Evolutionary conservation across 805 yeast species (phyloP).

Genomic region (Metschnikowia koreensis): DNA sequence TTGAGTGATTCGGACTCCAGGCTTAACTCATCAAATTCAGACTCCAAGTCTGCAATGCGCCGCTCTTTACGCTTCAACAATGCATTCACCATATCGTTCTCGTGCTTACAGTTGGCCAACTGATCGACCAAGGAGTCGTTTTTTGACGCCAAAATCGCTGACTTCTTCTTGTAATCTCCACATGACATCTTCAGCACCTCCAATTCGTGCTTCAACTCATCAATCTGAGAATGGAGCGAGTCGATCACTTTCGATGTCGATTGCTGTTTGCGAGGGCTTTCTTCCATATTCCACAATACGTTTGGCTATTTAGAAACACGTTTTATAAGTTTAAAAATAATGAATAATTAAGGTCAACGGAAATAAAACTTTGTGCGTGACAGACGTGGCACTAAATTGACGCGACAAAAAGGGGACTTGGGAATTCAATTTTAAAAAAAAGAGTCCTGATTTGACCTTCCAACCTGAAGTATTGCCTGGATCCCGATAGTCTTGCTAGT

Average conservation of each 20-base stretch:
- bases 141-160: constrained; percentile 45
- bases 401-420: not conserved
- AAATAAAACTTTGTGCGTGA: not conserved
- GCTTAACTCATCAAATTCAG: constrained; percentile 47
- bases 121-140: constrained; percentile 60
- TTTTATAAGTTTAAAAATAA: not conserved
- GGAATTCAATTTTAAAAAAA: not conserved
- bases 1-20: constrained; percentile 48
- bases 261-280: constrained; percentile 22
- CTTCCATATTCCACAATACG: constrained; percentile 14
- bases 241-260: constrained; percentile 48
- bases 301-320: not conserved
- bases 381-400: not conserved
- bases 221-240: constrained; percentile 47
- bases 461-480: not conserved
- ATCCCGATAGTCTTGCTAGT: not conserved
- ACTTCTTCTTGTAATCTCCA: constrained; percentile 52
- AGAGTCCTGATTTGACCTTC: constrained; percentile 12
- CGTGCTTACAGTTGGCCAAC: constrained; percentile 69
- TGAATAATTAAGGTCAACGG: no score
- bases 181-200: constrained; percentile 37
- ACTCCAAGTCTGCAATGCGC: constrained; percentile 64
- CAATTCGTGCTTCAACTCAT: constrained; percentile 44
- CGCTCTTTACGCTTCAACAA: constrained; percentile 69
- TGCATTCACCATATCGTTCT: constrained; percentile 70